phyloP scores from a whole-genome alignment of 2,329 filamentous ascomycete genomes.

The Cladorrhinum sp. region DNA sequence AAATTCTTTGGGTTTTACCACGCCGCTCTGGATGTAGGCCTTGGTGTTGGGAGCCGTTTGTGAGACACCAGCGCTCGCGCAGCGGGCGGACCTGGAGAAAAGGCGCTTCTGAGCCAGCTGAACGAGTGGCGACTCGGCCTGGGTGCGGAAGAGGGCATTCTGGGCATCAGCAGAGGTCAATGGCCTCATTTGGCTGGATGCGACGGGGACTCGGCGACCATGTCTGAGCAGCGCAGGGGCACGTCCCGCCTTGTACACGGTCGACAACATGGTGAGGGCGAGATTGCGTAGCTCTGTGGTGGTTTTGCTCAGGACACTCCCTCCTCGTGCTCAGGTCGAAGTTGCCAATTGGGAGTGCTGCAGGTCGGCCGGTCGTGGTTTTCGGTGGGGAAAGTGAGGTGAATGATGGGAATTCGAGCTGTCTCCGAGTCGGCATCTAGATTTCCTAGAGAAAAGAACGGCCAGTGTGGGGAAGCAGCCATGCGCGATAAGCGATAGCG shows the following conservation, averaged over 20 bases:
- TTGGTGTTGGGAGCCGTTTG: constrained; percentile 76
- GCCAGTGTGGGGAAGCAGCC: constrained; percentile 20
- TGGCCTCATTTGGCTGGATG: constrained; percentile 43
- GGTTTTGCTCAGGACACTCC: constrained; percentile 10
- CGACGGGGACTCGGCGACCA: constrained; percentile 49
- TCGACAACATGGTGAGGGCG: constrained; percentile 31
- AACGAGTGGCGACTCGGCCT: constrained; percentile 33
- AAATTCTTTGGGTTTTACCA: constrained; percentile 72
- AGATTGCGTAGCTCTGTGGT: not conserved
- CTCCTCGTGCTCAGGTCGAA: constrained; percentile 11
- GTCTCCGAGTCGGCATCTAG: constrained; percentile 13
- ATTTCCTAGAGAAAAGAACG: constrained; percentile 22
- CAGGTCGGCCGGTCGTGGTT: constrained; percentile 16
- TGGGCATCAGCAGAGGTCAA: constrained; percentile 34
- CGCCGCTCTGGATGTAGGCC: constrained; percentile 85
- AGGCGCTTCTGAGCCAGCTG: constrained; percentile 44
- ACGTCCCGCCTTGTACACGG: constrained; percentile 49
- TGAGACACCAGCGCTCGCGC: constrained; percentile 43
- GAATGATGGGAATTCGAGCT: constrained; percentile 19
- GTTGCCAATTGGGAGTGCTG: constrained; percentile 24
- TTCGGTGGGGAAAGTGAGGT: constrained; percentile 8
- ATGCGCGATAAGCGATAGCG: constrained; percentile 23
- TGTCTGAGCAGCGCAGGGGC: constrained; percentile 57
- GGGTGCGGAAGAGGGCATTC: constrained; percentile 34
- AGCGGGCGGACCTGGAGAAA: constrained; percentile 43